A percentile compares a stretch with the other conserved stretches of the same genome.
Evolutionary conservation across 257 asterid species (phyloP).

Genomic region (Scutellaria barbata): DNA sequence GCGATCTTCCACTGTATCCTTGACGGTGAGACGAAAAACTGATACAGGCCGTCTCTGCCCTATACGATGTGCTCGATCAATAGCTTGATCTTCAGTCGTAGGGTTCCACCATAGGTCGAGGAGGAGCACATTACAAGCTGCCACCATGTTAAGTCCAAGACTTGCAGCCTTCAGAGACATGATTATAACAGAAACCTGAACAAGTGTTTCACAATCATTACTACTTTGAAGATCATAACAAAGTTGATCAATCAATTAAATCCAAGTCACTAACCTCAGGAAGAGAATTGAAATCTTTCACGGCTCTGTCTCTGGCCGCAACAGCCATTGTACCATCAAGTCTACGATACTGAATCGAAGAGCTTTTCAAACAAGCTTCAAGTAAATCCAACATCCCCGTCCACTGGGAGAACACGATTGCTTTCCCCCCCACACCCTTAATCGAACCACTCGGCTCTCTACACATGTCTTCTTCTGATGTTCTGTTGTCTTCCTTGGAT

Average conservation of each 20-base stretch:
- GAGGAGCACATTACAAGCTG: conserved; percentile 89
- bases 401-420: conserved; percentile 98
- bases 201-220: conserved; percentile 29
- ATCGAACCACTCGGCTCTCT: conserved; percentile 34
- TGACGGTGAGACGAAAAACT: conserved; percentile 86
- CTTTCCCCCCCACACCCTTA: conserved; percentile 70
- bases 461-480: conserved; percentile 24
- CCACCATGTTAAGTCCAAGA: conserved; percentile 97
- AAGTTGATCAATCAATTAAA: conserved; percentile 26
- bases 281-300: conserved; percentile 84
- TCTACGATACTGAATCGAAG: conserved; percentile 80
- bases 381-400: conserved; percentile 97
- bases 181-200: conserved; percentile 86
- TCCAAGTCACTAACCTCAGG: conserved; percentile 69
- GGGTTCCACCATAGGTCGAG: conserved; percentile 99
- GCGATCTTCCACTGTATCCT: conserved; percentile 97
- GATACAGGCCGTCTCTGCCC: conserved; percentile 96
- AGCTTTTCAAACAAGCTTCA: conserved; percentile 69
- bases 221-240: conserved; percentile 1
- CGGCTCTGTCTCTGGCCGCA: conserved; percentile 90
- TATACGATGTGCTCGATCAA: conserved; percentile 96
- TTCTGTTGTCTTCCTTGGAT: conserved; percentile 34
- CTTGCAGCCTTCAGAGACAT: conserved; percentile 99
- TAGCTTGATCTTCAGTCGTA: conserved; percentile 98
- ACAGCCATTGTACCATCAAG: conserved; percentile 98